Percentiles rank a stretch among this genome's conserved stretches.
Conservation (phyloP, 768 basidiomycete species). For the Phaffia australis region DNA sequence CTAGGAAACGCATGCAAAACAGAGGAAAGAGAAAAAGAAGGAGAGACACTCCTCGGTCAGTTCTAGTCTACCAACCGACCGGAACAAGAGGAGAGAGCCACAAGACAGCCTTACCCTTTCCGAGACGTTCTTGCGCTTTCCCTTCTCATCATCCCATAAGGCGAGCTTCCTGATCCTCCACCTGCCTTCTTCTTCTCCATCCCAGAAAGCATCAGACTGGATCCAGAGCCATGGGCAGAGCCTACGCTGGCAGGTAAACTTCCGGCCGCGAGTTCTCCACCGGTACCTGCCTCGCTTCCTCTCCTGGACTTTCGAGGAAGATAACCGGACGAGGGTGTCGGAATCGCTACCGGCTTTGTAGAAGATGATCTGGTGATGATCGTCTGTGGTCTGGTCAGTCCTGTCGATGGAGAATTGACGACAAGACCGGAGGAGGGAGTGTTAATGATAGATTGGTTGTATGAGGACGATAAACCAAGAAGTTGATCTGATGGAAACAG, state of each 20-base stretch:
- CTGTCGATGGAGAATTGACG: no score
- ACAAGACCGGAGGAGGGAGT: neutral
- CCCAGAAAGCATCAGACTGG: neutral
- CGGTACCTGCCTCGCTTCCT: slow-evolving; percentile 2
- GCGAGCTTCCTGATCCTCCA: neutral
- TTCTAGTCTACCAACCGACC: no score
- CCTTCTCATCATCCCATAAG: slow-evolving; percentile 5
- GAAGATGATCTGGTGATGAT: neutral
- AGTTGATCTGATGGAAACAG: neutral
- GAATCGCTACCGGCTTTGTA: slow-evolving; percentile 8
- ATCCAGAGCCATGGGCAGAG: neutral
- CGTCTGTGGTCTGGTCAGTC: no score
- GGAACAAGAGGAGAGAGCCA: neutral
- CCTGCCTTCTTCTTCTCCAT: slow-evolving; percentile 22
- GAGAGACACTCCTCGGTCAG: neutral
- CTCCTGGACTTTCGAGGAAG: neutral
- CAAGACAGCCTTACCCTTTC: neutral
- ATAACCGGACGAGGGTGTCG: neutral
- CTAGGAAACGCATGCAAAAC: neutral
- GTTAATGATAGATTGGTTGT: neutral
- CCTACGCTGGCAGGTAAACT: neutral
- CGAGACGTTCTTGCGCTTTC: slow-evolving; percentile 7
- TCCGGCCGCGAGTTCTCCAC: neutral
- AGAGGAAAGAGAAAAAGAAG: neutral
- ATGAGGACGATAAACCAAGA: slow-evolving; percentile 14